Evolutionary conservation across 331 rosid species (phyloP).

Genomic region (Rhamnella rubrinervis): DNA sequence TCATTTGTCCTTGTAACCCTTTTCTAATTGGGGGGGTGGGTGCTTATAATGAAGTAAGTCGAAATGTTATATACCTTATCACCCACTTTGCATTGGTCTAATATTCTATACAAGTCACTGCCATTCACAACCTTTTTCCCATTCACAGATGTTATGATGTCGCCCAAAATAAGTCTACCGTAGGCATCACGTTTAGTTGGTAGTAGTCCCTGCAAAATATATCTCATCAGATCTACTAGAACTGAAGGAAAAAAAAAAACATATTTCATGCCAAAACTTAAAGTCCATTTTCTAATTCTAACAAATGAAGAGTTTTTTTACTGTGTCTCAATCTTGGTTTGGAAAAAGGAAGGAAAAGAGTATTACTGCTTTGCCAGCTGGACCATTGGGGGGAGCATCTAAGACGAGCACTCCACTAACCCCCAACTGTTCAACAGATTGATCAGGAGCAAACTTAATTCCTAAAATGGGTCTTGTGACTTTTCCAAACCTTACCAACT

Average conservation of each 20-base stretch:
- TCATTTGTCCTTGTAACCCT: background rate
- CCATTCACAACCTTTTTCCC: slow-evolving; percentile 78
- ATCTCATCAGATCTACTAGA: slow-evolving; percentile 3
- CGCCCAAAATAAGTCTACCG: slow-evolving; percentile 94
- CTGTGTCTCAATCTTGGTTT: background rate
- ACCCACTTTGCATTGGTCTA: slow-evolving; percentile 89
- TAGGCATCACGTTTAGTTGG: slow-evolving; percentile 86
- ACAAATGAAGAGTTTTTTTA: slow-evolving; percentile 1
- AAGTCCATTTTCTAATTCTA: slow-evolving; percentile 15
- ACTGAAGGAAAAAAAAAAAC: no score
- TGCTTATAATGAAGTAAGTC: background rate
- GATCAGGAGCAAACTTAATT: slow-evolving; percentile 97
- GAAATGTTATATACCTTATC: slow-evolving; percentile 64
- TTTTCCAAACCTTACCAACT: slow-evolving; percentile 90
- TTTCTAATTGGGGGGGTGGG: no score
- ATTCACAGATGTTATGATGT: slow-evolving; percentile 86
- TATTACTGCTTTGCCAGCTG: slow-evolving; percentile 93
- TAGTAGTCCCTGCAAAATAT: slow-evolving; percentile 60
- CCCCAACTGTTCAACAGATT: slow-evolving; percentile 91
- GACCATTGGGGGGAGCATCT: slow-evolving; percentile 88
- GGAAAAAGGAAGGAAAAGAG: slow-evolving; percentile 11
- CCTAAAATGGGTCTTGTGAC: slow-evolving; percentile 97
- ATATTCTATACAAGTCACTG: slow-evolving; percentile 94
- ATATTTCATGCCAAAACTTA: background rate
- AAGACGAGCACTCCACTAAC: slow-evolving; percentile 93